Conservation (phyloP, 192 early-diverging fungal species). For the Coemansia sp. region DNA sequence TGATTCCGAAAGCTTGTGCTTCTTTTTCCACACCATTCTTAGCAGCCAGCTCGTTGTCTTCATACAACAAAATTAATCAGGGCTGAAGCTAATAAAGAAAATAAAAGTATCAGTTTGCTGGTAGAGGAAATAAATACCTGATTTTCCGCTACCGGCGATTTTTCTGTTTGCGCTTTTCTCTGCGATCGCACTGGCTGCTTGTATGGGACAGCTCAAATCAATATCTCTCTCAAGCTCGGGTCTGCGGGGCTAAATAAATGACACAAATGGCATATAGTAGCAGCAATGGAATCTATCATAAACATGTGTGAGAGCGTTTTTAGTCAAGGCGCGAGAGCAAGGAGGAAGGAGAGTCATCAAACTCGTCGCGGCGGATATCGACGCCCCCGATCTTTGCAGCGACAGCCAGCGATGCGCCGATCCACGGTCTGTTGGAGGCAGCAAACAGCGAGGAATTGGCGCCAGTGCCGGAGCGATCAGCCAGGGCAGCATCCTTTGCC, state of each 20-base stretch:
- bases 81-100: not conserved
- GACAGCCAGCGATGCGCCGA: conserved; percentile 79
- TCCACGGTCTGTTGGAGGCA: conserved; percentile 73
- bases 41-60: not conserved
- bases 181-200: no score
- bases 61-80: conserved; percentile 3
- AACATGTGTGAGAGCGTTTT: not conserved
- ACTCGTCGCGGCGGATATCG: conserved; percentile 68
- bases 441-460: conserved; percentile 64
- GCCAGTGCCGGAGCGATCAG: conserved; percentile 39
- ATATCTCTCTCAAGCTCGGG: no score
- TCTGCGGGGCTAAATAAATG: no score
- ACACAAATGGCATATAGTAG: no score
- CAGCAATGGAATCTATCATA: no score
- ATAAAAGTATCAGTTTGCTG: not conserved
- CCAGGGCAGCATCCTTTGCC: conserved; percentile 56
- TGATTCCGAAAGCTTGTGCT: conserved; percentile 26
- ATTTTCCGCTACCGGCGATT: no score
- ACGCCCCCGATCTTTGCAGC: conserved; percentile 70
- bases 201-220: no score
- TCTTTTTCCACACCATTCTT: conserved; percentile 14
- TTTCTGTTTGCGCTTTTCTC: no score
- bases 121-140: no score
- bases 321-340: not conserved
- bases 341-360: conserved; percentile 60